These are phyloP conservation scores for Barnettozyma salicaria DNA, from an alignment of 805 yeast species.

Conservation along the genomic window DNA sequence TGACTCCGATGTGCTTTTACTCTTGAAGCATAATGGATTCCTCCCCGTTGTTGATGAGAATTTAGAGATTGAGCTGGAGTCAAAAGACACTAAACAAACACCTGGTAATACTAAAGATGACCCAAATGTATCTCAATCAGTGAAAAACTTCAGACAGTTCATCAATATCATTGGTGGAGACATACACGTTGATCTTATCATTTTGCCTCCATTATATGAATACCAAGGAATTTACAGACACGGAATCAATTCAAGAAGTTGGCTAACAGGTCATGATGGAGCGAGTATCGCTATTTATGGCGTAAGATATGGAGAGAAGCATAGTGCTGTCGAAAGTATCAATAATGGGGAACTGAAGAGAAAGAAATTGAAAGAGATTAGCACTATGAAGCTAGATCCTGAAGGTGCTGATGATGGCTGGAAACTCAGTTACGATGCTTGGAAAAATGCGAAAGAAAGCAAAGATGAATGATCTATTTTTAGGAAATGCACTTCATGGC, in stretches of 20 bases:
- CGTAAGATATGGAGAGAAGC: constrained; percentile 28
- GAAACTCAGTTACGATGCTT: constrained; percentile 21
- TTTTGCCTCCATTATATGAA: constrained; percentile 62
- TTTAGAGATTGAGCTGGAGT: constrained; percentile 14
- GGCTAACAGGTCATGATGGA: constrained; percentile 77
- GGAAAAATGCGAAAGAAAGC: constrained; percentile 17
- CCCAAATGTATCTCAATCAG: constrained; percentile 27
- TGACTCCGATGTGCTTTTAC: constrained; percentile 79
- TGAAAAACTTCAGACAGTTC: constrained; percentile 23
- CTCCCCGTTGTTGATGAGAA: constrained; percentile 32
- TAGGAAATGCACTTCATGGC: too few relatives aligned
- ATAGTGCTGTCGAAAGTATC: constrained; percentile 21
- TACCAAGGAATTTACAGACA: constrained; percentile 64
- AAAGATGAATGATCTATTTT: constrained; percentile 3
- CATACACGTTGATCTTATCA: constrained; percentile 29
- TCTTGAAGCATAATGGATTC: constrained; percentile 71
- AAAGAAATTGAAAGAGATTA: constrained; percentile 22
- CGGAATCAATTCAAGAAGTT: constrained; percentile 68
- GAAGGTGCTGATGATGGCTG: constrained; percentile 12
- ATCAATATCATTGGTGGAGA: constrained; percentile 29
- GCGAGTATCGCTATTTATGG: constrained; percentile 57
- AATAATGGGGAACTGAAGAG: constrained; percentile 16
- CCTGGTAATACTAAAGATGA: constrained; percentile 36
- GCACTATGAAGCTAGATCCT: constrained; percentile 6
- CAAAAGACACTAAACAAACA: constrained; percentile 26